A percentile compares a stretch with the other conserved stretches of the same genome.
phyloP scores from a whole-genome alignment of 495 filamentous ascomycete genomes.

The Podospora bellae-mahoneyi region DNA sequence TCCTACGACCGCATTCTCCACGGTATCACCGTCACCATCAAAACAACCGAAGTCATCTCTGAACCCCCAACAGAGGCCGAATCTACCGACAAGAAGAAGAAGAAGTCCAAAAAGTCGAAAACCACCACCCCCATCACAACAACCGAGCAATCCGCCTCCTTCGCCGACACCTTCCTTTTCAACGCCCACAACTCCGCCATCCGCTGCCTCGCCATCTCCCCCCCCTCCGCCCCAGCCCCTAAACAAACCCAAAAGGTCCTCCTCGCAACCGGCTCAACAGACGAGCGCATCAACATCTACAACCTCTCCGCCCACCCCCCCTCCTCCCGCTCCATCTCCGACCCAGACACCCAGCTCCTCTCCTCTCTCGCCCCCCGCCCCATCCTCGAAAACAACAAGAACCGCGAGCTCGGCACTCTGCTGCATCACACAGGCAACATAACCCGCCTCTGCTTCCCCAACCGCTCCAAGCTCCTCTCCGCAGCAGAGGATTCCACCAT shows the following conservation, averaged over 20 bases:
- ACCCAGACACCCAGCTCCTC: constrained; percentile 45
- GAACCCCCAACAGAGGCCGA: constrained; percentile 9
- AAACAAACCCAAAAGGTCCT: constrained; percentile 66
- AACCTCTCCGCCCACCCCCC: constrained; percentile 74
- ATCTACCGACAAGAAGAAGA: constrained; percentile 9
- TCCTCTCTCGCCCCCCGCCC: constrained; percentile 64
- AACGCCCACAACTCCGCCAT: constrained; percentile 88
- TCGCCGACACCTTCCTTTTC: constrained; percentile 94
- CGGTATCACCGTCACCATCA: constrained; percentile 76
- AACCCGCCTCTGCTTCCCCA: constrained; percentile 77
- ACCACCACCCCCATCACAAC: constrained; percentile 9
- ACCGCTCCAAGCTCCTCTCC: constrained; percentile 79
- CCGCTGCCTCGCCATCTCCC: constrained; percentile 83
- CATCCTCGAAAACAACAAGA: constrained; percentile 75
- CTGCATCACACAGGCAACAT: constrained; percentile 80
- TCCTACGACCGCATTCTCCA: constrained; percentile 95
- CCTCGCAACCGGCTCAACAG: constrained; percentile 83
- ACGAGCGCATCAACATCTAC: constrained; percentile 94
- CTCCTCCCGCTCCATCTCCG: constrained; percentile 37
- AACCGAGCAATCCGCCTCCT: constrained; percentile 50
- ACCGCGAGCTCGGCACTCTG: constrained; percentile 82
- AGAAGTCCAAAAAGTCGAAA: constrained; percentile 22
- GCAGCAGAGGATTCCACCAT: constrained; percentile 84
- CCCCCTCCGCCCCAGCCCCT: constrained; percentile 59
- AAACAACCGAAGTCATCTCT: constrained; percentile 24